phyloP scores from a whole-genome alignment of 148 eudicot species.

The Mesembryanthemum crystallinum region DNA sequence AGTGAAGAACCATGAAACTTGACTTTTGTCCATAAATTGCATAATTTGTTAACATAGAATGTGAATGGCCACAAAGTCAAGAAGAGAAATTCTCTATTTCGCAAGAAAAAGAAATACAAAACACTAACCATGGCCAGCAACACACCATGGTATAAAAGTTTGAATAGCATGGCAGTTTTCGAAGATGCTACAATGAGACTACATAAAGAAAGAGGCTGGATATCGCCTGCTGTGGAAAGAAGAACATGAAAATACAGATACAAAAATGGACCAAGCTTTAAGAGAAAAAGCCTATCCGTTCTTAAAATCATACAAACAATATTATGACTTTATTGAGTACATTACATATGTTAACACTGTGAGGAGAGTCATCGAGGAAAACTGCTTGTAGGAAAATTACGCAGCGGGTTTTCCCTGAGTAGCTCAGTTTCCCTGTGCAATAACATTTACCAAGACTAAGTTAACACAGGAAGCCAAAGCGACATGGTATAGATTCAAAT shows the following conservation, averaged over 20 bases:
- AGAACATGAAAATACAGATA: neutral
- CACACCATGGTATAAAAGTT: too few relatives aligned
- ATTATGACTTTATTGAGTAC: neutral
- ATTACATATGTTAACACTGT: neutral
- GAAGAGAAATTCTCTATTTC: too few relatives aligned
- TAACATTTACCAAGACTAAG: neutral
- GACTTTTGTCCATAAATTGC: too few relatives aligned
- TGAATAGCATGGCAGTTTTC: too few relatives aligned
- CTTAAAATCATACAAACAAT: neutral
- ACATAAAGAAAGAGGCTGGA: neutral
- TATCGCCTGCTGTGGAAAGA: neutral
- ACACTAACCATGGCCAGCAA: too few relatives aligned
- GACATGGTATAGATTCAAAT: neutral
- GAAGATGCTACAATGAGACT: neutral
- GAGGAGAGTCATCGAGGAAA: constrained; percentile 53
- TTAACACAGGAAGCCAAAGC: neutral
- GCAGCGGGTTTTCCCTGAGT: constrained; percentile 77
- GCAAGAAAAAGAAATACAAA: too few relatives aligned
- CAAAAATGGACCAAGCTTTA: neutral
- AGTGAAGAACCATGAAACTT: too few relatives aligned
- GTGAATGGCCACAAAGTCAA: too few relatives aligned
- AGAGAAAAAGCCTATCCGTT: constrained; percentile 5
- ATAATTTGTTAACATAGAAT: too few relatives aligned
- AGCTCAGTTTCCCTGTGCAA: constrained; percentile 75
- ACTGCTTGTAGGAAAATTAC: constrained; percentile 66